Evolutionary conservation across 2,329 filamentous ascomycete species (phyloP).

Genomic region (Ophiostoma piceae): DNA sequence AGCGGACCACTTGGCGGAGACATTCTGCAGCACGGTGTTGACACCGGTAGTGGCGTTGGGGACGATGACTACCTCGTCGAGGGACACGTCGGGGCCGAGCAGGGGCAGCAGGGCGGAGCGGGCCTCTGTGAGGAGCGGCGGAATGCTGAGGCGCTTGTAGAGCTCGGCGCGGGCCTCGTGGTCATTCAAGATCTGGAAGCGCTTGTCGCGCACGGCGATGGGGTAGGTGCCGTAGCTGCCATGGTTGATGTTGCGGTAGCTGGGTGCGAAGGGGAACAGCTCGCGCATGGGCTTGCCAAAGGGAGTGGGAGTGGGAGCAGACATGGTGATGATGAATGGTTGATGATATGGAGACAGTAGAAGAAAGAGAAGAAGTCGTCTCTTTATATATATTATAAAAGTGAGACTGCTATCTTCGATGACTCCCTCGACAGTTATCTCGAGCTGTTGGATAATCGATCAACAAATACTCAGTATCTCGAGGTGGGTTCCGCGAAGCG

Average conservation of each 20-base stretch:
- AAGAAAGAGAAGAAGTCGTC: neutral
- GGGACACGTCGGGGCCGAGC: constrained; percentile 43
- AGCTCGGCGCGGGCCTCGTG: constrained; percentile 58
- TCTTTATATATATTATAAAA: neutral
- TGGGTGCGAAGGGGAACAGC: constrained; percentile 34
- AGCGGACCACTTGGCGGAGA: constrained; percentile 35
- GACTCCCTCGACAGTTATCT: neutral
- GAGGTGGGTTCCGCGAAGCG: neutral
- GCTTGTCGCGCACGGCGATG: constrained; percentile 45
- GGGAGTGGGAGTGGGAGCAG: constrained; percentile 12
- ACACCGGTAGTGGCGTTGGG: constrained; percentile 66
- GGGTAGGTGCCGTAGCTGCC: constrained; percentile 68
- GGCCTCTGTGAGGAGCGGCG: constrained; percentile 49
- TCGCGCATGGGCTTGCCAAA: constrained; percentile 32
- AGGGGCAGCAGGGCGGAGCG: constrained; percentile 55
- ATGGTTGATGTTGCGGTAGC: constrained; percentile 35
- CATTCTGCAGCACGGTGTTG: constrained; percentile 62
- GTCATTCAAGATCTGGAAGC: constrained; percentile 50
- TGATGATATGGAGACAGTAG: neutral
- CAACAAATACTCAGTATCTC: neutral
- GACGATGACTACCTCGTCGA: constrained; percentile 59
- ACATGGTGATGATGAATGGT: neutral
- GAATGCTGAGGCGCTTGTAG: constrained; percentile 59
- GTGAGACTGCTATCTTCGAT: neutral
- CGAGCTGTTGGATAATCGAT: neutral